Percentiles rank a stretch among this genome's conserved stretches.
Conservation (phyloP, 495 filamentous ascomycete species). For the Clohesyomyces aquaticus region DNA sequence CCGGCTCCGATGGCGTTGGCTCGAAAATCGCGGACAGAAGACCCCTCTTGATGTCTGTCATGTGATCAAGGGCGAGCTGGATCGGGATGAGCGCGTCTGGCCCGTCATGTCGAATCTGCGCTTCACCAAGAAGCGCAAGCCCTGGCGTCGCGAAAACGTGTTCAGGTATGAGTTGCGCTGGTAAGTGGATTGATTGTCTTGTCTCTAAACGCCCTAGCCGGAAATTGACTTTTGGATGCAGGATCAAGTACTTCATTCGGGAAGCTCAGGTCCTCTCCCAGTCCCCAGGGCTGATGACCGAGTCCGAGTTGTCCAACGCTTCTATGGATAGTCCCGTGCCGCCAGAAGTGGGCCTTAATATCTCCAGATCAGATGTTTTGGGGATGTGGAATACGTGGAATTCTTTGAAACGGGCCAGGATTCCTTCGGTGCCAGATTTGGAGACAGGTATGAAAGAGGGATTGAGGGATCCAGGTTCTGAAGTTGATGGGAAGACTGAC, state of each 20-base stretch:
- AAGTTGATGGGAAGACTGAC: not conserved
- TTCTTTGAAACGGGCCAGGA: conserved; percentile 12
- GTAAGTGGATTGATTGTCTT: no score
- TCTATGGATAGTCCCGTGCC: conserved; percentile 15
- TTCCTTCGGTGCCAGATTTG: not conserved
- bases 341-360: conserved; percentile 7
- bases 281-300: conserved; percentile 9
- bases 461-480: not conserved
- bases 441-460: not conserved
- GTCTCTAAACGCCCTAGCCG: no score
- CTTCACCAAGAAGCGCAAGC: conserved; percentile 17
- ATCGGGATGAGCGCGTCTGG: not conserved
- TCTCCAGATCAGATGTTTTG: conserved; percentile 6
- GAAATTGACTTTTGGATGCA: no score
- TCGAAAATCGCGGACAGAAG: conserved; percentile 8
- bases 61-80: conserved; percentile 13
- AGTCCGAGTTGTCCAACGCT: conserved; percentile 23
- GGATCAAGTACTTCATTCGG: conserved; percentile 29
- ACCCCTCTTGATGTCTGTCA: conserved; percentile 15
- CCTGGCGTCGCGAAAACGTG: conserved; percentile 35
- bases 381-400: conserved; percentile 31
- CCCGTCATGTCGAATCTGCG: not conserved
- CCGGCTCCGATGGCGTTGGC: conserved; percentile 29
- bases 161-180: conserved; percentile 30
- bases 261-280: conserved; percentile 18